These are phyloP conservation scores for Tolypocladium inflatum DNA, from an alignment of 2,329 filamentous ascomycete species.

Conservation along the genomic window DNA sequence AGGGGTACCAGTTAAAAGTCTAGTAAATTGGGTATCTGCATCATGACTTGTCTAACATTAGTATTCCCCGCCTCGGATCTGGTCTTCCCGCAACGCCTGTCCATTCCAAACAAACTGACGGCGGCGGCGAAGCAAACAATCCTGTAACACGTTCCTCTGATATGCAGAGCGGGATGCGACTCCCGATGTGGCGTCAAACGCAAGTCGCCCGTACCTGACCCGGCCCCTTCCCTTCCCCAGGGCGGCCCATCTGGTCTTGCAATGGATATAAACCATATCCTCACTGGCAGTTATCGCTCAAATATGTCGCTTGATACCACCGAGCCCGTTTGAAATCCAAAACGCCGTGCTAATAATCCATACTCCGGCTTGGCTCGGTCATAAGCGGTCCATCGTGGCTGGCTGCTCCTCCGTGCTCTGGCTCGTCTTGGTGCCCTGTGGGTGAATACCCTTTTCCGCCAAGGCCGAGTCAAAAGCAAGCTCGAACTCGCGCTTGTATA, in stretches of 20 bases:
- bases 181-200: neutral
- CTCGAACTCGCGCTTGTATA: neutral
- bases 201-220: neutral
- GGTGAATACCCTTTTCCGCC: neutral
- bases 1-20: neutral
- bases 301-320: neutral
- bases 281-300: neutral
- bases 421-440: neutral
- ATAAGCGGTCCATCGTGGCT: neutral
- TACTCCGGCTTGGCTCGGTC: neutral
- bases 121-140: neutral
- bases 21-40: constrained; percentile 1
- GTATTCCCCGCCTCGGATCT: neutral
- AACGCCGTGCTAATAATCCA: neutral
- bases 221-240: neutral
- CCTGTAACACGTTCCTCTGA: neutral
- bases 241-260: neutral
- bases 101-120: neutral
- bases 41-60: neutral
- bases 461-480: neutral
- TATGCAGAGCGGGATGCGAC: neutral
- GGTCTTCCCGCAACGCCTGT: neutral
- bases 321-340: neutral
- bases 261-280: neutral
- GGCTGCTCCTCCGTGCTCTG: neutral